Evolutionary conservation across 1,284 basidiomycete species (phyloP).

Genomic region (Fomitopsis palustris): DNA sequence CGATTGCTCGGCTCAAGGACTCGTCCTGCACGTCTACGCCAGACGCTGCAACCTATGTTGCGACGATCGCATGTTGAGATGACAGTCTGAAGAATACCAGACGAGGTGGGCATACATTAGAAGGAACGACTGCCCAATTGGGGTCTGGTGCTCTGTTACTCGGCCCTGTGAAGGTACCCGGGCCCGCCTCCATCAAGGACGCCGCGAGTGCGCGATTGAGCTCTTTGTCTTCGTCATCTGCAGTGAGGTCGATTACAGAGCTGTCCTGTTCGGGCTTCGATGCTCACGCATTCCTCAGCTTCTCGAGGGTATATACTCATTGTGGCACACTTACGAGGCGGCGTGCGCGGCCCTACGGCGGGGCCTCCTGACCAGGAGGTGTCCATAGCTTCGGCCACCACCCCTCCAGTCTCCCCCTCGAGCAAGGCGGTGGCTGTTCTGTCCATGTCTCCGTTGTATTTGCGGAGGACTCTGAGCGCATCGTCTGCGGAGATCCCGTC

Average conservation of each 20-base stretch:
- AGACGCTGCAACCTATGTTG: conserved; percentile 26
- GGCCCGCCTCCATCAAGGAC: conserved; percentile 40
- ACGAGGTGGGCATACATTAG: conserved; percentile 42
- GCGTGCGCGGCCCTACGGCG: conserved; percentile 23
- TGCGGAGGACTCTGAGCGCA: conserved; percentile 50
- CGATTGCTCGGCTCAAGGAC: conserved; percentile 59
- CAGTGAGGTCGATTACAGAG: conserved; percentile 55
- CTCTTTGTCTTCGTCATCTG: conserved; percentile 49
- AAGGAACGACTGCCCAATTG: conserved; percentile 64
- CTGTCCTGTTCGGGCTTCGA: conserved; percentile 32
- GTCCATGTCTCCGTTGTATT: conserved; percentile 55
- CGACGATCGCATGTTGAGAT: neutral
- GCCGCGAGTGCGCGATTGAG: conserved; percentile 48
- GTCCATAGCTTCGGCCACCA: neutral
- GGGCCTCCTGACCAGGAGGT: conserved; percentile 11
- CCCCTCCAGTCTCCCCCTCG: conserved; percentile 41
- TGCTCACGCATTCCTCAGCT: conserved; percentile 18
- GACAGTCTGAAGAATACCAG: neutral
- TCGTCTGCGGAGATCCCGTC: conserved; percentile 39
- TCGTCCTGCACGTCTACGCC: conserved; percentile 44
- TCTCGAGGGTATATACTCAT: neutral
- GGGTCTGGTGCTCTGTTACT: conserved; percentile 58
- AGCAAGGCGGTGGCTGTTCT: conserved; percentile 61
- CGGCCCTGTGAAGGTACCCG: conserved; percentile 53
- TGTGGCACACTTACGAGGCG: conserved; percentile 28